Conservation (phyloP, 1,139 yeast species). For the Geotrichum reessii region DNA sequence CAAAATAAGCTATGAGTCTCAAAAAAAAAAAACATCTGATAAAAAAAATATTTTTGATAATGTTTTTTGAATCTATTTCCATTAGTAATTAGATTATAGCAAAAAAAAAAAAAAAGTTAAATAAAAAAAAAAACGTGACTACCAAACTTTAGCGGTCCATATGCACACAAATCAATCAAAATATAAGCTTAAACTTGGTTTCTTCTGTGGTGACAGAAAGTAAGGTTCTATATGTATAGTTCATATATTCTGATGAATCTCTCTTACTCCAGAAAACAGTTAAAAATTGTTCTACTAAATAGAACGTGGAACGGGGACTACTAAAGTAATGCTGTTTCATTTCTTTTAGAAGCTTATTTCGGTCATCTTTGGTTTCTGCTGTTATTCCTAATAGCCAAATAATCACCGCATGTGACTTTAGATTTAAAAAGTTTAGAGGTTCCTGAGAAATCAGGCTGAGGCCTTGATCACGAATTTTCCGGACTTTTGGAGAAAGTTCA, state of each 20-base stretch:
- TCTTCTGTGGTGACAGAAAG: background rate
- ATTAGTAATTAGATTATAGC: background rate
- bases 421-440: constrained; percentile 6
- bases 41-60: too few species aligned
- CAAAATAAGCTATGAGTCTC: too few species aligned
- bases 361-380: constrained; percentile 20
- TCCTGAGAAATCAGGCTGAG: constrained; percentile 11
- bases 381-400: constrained; percentile 26
- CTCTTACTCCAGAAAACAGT: constrained; percentile 22
- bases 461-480: constrained; percentile 15
- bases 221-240: background rate
- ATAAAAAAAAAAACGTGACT: too few species aligned
- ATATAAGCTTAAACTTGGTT: background rate
- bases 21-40: too few species aligned
- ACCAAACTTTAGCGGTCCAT: too few species aligned
- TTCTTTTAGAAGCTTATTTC: constrained; percentile 17
- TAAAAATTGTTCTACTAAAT: constrained; percentile 21
- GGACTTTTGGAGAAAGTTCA: constrained; percentile 17
- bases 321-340: constrained; percentile 18
- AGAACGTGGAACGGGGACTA: constrained; percentile 19
- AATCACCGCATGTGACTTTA: constrained; percentile 20
- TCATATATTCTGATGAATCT: constrained; percentile 7
- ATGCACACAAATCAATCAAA: background rate
- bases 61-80: background rate
- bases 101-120: background rate